Evolutionary conservation across 2,329 filamentous ascomycete species (phyloP), one percentile per base, ranked within the genome.

Genomic region (Ascochyta koolunga): DNA sequence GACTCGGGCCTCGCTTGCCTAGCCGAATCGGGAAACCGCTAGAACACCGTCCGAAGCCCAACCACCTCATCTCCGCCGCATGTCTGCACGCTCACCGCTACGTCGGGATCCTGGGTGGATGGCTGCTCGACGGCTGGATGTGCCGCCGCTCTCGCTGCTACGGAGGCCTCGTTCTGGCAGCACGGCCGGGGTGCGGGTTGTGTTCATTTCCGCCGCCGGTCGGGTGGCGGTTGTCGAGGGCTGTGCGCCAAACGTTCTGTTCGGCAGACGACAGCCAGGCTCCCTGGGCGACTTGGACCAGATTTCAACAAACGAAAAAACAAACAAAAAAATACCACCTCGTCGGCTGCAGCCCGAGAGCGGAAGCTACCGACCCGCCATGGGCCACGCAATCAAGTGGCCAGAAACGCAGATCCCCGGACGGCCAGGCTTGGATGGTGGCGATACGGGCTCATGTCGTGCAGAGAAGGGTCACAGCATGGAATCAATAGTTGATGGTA

Each of bases 361-460:
- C 62, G 62, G 64, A 59, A 60, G 56, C 60, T 66, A 44, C 63
- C 63, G 61, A 64, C 37, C 62, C 61, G 58, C 54, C 54, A 57
- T 54, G 58, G 58, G 58, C 60, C 62, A 60, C 60, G 65, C 61
- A 65, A 62, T 61, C 64, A 62, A 50, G 58, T 53, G 47, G 58
- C 54, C 58, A 56, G 40, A 16, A 45, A 35, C 36, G 62, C 58
- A 59, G 65, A 65, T 66, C 59, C 43, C 38, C 47, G 44, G 32
- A 41, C 18, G 32, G 24, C 5, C 8, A 24, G 24, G 24, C n/a
- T n/a, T n/a, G n/a, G n/a, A n/a, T n/a, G n/a, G n/a, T n/a, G n/a
- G n/a, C n/a, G n/a, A n/a, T n/a, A n/a, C n/a, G n/a, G n/a, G n/a
- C 40, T 32, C 47, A 25, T 43, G 52, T 56, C 42, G 52, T 44